Evolutionary conservation across 495 filamentous ascomycete species (phyloP), one percentile per base, ranked within the genome.

Genomic region (Elasticomyces elasticus): DNA sequence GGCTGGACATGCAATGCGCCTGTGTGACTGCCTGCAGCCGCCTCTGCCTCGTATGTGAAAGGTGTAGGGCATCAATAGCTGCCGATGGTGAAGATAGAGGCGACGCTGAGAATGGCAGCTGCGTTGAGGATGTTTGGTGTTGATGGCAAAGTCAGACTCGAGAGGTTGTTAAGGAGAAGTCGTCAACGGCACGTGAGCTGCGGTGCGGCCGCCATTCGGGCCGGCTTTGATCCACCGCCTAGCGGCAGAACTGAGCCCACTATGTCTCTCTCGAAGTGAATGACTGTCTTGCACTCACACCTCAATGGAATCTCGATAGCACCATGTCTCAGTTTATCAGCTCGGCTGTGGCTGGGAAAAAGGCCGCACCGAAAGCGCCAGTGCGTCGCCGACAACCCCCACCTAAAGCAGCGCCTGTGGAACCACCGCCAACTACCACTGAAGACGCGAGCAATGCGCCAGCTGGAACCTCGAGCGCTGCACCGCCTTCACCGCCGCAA

Each of bases 331-430:
- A 28, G 5, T 30, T 61, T 1, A 49, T 61, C 58, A 56, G 53
- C 48, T 61, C 58, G 5, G 58, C 53, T 33, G 53, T 56, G 23
- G 24, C 40, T 17, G 60, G 54, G 56, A 67, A 64, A 54, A 67
- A 69, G 59, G 54, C 66, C 37, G 62, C 61, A 1, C 69, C 69
- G 12, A 70, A 71, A 42, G 64, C 53, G 17, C 51, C 52, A 15
- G 49, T 55, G 4, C 64, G 63, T 13, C 69, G 68, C 7, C 64
- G 63, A 12, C 56, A 56, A 25, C 49, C 59, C 4, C 41, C 64
- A 47, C 20, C 60, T 48, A 43, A 42, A 9, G 52, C 66, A 43
- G 63, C 58, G 28, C 44, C 65, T 1, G 60, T 61, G 6, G 51
- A 58, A 20, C 62, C 68, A 45, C 54, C 67, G 10, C 56, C 28